Percentiles rank a stretch among this genome's conserved stretches.
Evolutionary conservation across 352 stramenopile species (phyloP).

Genomic region (Phytophthora sp.): DNA sequence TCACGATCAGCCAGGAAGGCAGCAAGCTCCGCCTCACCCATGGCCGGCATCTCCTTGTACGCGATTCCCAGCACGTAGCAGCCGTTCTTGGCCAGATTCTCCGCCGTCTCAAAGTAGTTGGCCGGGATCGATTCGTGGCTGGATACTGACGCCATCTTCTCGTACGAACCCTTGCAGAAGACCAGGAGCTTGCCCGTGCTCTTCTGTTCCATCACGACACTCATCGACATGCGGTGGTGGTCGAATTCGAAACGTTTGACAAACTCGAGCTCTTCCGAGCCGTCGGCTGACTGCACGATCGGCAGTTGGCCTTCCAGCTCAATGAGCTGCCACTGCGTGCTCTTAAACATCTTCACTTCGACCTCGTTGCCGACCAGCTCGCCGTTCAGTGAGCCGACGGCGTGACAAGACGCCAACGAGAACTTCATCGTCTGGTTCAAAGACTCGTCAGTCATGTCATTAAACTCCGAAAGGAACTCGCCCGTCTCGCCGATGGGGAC

Average conservation of each 20-base stretch:
- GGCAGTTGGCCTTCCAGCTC: conserved; percentile 54
- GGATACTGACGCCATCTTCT: conserved; percentile 80
- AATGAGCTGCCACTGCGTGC: conserved; percentile 70
- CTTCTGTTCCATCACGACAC: conserved; percentile 81
- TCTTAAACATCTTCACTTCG: conserved; percentile 89
- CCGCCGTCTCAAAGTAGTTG: conserved; percentile 70
- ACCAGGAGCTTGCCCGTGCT: conserved; percentile 63
- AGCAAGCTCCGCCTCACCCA: conserved; percentile 41
- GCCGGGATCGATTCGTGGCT: conserved; percentile 54
- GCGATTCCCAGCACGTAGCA: conserved; percentile 91
- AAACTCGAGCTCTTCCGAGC: conserved; percentile 61
- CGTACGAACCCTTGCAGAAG: conserved; percentile 92
- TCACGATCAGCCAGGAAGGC: conserved; percentile 67
- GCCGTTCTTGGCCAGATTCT: conserved; percentile 74
- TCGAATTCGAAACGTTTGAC: conserved; percentile 94
- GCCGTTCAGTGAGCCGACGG: conserved; percentile 69
- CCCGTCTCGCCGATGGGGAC: conserved; percentile 53
- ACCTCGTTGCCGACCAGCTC: conserved; percentile 89
- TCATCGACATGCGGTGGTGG: conserved; percentile 91
- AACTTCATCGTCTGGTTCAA: conserved; percentile 60
- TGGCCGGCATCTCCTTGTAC: conserved; percentile 57
- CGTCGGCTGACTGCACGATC: conserved; percentile 51
- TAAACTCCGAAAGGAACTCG: conserved; percentile 56
- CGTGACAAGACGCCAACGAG: conserved; percentile 85
- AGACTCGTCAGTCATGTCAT: conserved; percentile 54